Evolutionary conservation across 441 rosid genomes (phyloP).

Genomic region (Jatropha multifida): DNA sequence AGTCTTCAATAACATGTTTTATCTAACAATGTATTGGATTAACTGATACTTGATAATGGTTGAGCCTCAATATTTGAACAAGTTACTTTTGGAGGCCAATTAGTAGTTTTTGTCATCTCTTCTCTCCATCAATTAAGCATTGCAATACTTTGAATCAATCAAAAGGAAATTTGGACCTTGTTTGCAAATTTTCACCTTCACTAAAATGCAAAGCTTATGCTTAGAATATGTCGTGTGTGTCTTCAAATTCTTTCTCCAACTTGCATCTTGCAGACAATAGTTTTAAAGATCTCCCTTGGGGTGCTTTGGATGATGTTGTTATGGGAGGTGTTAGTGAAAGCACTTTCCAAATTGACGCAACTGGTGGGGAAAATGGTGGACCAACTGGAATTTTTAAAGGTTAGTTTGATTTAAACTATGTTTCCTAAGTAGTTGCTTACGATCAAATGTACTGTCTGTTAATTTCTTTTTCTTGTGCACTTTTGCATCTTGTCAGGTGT

Average conservation of each 20-base stretch:
- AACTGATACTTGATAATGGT: not conserved
- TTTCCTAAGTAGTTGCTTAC: not conserved
- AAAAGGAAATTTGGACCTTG: not conserved
- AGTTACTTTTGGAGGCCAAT: not conserved
- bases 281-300: constrained; percentile 84
- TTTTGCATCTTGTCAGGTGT: constrained; percentile 42
- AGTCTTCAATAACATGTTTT: not conserved
- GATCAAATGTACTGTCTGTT: not conserved
- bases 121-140: not conserved
- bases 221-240: not conserved
- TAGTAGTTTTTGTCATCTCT: not conserved
- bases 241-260: constrained; percentile 12
- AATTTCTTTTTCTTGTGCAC: not conserved
- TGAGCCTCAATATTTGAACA: not conserved
- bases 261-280: constrained; percentile 44
- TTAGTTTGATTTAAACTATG: constrained; percentile 28
- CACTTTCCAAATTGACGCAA: constrained; percentile 52
- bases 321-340: constrained; percentile 98
- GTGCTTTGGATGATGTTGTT: constrained; percentile 92
- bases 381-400: constrained; percentile 80
- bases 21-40: not conserved
- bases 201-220: not conserved
- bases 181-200: not conserved
- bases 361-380: constrained; percentile 70
- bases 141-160: not conserved